phyloP scores from a whole-genome alignment of 371 early-diverging fungal genomes.

The Mortierella sp. region DNA sequence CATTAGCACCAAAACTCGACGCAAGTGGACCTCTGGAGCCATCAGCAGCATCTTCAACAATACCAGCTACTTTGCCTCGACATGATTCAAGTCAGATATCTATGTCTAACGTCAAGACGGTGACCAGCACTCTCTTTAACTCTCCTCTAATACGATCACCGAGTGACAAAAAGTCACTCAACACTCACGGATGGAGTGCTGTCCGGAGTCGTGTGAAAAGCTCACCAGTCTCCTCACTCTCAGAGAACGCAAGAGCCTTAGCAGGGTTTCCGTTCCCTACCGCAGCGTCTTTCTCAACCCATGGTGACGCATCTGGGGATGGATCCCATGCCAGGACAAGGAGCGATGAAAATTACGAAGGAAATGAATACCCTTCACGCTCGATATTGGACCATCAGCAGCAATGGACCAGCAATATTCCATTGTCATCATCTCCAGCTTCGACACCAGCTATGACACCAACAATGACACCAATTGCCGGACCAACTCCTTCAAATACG shows the following conservation, averaged over 20 bases:
- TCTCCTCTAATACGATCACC: slow-evolving; percentile 14
- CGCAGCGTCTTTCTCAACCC: slow-evolving; percentile 1
- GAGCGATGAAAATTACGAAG: not conserved
- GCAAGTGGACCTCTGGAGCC: slow-evolving; percentile 9
- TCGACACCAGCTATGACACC: not conserved
- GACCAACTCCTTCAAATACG: slow-evolving; percentile 10
- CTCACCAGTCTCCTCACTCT: slow-evolving; percentile 1
- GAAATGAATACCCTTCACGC: not conserved
- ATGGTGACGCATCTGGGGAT: not conserved
- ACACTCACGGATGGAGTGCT: slow-evolving; percentile 5
- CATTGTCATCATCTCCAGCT: not conserved
- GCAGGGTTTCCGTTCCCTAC: slow-evolving; percentile 32
- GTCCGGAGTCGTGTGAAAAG: not conserved
- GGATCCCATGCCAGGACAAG: not conserved
- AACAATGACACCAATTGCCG: not conserved
- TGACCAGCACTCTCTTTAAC: slow-evolving; percentile 14
- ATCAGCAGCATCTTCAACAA: not conserved
- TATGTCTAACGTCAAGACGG: slow-evolving; percentile 9
- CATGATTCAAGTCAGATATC: slow-evolving; percentile 8
- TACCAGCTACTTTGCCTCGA: not conserved
- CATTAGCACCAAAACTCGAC: slow-evolving; percentile 1
- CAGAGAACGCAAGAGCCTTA: not conserved
- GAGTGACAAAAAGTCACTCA: slow-evolving; percentile 1
- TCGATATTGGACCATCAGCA: not conserved
- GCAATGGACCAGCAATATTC: slow-evolving; percentile 3